Evolutionary conservation across 495 filamentous ascomycete genomes (phyloP).

Genomic region (Aspergillus biplanus): DNA sequence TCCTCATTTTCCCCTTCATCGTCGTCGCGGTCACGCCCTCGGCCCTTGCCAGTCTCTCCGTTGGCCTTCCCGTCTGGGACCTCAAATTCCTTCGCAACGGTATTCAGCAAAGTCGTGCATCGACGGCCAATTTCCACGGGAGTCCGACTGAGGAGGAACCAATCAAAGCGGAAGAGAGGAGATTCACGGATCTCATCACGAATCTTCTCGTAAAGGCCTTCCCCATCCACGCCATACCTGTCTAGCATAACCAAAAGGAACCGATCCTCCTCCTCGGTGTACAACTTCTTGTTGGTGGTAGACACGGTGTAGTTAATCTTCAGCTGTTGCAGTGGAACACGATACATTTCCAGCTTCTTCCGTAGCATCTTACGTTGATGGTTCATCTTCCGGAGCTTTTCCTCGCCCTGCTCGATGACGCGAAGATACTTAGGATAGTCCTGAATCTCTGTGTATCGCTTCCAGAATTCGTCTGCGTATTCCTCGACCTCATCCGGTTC

Average conservation of each 20-base stretch:
- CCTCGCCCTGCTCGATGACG: conserved; percentile 89
- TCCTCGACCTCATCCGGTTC: conserved; percentile 78
- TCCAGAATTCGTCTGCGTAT: conserved; percentile 95
- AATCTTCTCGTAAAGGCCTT: conserved; percentile 82
- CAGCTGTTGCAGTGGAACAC: conserved; percentile 93
- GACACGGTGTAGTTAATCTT: conserved; percentile 99
- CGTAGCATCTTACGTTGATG: conserved; percentile 93
- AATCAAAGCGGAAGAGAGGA: conserved; percentile 96
- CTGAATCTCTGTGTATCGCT: conserved; percentile 81
- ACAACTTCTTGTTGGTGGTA: conserved; percentile 99
- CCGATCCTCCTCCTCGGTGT: conserved; percentile 97
- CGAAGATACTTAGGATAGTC: conserved; percentile 86
- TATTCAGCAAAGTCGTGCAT: conserved; percentile 92
- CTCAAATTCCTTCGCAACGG: conserved; percentile 93
- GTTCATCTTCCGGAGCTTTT: conserved; percentile 81
- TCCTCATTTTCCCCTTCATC: conserved; percentile 77
- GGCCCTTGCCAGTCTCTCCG: conserved; percentile 67
- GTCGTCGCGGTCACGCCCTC: conserved; percentile 73
- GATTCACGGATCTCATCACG: conserved; percentile 92
- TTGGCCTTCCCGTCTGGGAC: conserved; percentile 61
- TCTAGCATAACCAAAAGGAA: conserved; percentile 95
- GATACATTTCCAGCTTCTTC: conserved; percentile 94
- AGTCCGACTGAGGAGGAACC: conserved; percentile 96
- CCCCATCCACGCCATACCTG: conserved; percentile 83
- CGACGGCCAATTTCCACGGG: conserved; percentile 89